Evolutionary conservation across 176 grass and related monocot genomes (phyloP), one percentile per base, ranked within the genome.

Genomic region (Ensete glaucum): DNA sequence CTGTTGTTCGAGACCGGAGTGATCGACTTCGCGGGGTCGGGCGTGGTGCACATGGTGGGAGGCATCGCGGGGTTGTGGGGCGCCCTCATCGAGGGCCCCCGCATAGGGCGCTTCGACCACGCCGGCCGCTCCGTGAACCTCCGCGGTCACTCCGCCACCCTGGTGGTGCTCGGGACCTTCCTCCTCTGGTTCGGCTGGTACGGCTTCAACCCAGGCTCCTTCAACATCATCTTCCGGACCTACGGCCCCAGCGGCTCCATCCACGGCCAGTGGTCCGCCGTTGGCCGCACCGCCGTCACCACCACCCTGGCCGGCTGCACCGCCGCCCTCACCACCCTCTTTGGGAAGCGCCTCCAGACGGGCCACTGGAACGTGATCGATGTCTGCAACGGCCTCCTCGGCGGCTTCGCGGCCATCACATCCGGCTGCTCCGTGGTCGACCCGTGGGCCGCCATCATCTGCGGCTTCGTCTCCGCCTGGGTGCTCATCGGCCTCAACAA

Each of bases 161-260:
- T 71, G 17, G 69, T 71, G 14, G 69, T 71, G 4, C 69, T 71
- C 8, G 69, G 69, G 48, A 71, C 69, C 17, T 71, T 71, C 69
- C 69, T 71, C 34, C 69, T 71, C 69, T 71, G 69, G 69, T 71
- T 71, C 48, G 69, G 69, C 49, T 71, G 69, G 69, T 71, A 71
- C 69, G 69, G 69, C 19, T 71, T 71, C 69, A 71, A 71, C 34
- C 69, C 69, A 1, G 69, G 69, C 10, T 71, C 69, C 16, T 71
- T 71, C 69, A 17, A 2, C 34, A 52, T 22, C 69, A 71, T 71
- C 69, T 52, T 21, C n/a, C 50, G 51, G 69, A 22, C 17, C 69
- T 71, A 71, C 69, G 69, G 69, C 49, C 69, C 69, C 69, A 51
- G 48, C 11, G 69, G 69, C 8, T 71, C 69, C 49, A 51, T 12